Base-by-base conservation (phyloP, 169 alveolate genomes). In the Theileria orientalis region DNA sequence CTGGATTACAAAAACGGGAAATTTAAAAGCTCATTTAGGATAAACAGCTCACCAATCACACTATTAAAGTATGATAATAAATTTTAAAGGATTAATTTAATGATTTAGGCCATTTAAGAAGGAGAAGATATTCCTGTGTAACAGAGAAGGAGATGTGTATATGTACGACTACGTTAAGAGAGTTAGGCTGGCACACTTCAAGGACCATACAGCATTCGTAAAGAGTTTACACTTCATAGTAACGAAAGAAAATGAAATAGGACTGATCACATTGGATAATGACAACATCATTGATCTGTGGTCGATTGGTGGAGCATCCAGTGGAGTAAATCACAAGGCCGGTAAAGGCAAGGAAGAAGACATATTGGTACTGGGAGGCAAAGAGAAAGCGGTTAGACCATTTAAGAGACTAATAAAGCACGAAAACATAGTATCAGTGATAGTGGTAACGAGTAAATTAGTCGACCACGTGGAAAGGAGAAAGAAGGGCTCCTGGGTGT, bases 201-300 rank as follows among this genome's bases (percentile, higher is more conserved):
- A 71, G 37, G 87, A 79, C 61, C 87, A 79, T 44, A 71, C 73
- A 37, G 67, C 83, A 46, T 71, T 70, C 61, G 83, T 79, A 8
- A 69, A 63, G 42, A 78, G 73, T 46, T 49, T 79, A 1, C 61
- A 72, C 3, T 79, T 61, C 42, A 52, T 79, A 5, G 40, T 79
- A 3, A 49, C 87, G 9, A 68, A 64, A 27, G 83, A 70, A 1
- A 19, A 71, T n/a, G 62, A 40, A 19, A 62, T 64, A 1, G 87
- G 87, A 1, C 40, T 79, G 13, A 67, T 79, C 16, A 62, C 87
- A 29, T 66, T 74, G 27, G 69, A 74, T 19, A 59, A 78, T 7
- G 87, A 79, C 41, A 62, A 77, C 21, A 56, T 44, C 57, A 60
- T 79, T 16, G 49, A 75, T 42, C 41, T 79, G 69, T 79, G 87